A percentile compares a stretch with the other conserved stretches of the same genome.
Conservation (phyloP, 495 filamentous ascomycete genomes). For the Lentithecium fluviatile region DNA sequence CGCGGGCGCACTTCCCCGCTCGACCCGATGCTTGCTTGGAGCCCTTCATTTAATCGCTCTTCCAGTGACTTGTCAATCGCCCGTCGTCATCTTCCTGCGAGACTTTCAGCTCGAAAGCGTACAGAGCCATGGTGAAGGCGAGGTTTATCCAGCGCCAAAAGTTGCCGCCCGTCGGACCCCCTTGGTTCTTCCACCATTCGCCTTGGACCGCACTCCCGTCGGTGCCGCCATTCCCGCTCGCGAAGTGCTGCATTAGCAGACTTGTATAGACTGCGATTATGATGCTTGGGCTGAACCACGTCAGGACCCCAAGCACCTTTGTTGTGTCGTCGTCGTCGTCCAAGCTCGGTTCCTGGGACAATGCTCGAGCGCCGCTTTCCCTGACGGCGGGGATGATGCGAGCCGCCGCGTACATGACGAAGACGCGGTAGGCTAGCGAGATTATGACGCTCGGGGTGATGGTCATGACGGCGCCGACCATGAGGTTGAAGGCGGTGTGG, state of each 20-base stretch:
- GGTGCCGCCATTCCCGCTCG: slow-evolving; percentile 49
- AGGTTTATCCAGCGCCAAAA: slow-evolving; percentile 93
- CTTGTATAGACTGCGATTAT: slow-evolving; percentile 96
- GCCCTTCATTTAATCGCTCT: slow-evolving; percentile 62
- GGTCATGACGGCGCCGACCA: slow-evolving; percentile 83
- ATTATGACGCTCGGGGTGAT: slow-evolving; percentile 95
- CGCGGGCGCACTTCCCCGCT: too few relatives aligned
- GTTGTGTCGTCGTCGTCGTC: slow-evolving; percentile 83
- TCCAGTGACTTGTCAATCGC: slow-evolving; percentile 78
- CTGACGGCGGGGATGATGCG: slow-evolving; percentile 92
- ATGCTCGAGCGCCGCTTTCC: slow-evolving; percentile 75
- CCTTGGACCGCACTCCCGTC: slow-evolving; percentile 56
- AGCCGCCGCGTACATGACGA: slow-evolving; percentile 93
- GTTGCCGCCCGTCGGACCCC: slow-evolving; percentile 75
- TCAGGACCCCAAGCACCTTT: slow-evolving; percentile 73
- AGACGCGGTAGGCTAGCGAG: slow-evolving; percentile 84
- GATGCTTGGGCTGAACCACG: slow-evolving; percentile 90
- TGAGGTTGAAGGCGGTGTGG: slow-evolving; percentile 79
- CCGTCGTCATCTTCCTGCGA: slow-evolving; percentile 73
- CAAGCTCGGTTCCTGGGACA: slow-evolving; percentile 77
- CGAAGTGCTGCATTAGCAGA: slow-evolving; percentile 91
- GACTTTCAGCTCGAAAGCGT: slow-evolving; percentile 83
- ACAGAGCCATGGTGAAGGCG: slow-evolving; percentile 79
- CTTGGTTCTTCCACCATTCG: slow-evolving; percentile 83
- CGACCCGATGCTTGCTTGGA: background rate